Evolutionary conservation across 345 rosid species (phyloP), one percentile per base, ranked within the genome.

Genomic region (Populus euphratica): DNA sequence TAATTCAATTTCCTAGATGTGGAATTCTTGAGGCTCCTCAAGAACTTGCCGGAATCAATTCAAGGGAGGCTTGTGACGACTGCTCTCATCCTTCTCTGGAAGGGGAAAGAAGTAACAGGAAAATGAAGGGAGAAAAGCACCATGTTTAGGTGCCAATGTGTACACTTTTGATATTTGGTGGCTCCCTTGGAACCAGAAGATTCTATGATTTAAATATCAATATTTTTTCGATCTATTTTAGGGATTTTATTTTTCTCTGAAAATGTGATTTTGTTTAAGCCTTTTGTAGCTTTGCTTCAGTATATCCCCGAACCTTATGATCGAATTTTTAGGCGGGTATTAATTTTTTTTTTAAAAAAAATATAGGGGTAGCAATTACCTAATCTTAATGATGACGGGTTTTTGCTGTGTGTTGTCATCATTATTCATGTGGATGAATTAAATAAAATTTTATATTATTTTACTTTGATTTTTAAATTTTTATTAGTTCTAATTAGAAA

Each of bases 1-100:
- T 21, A 82, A 78, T 82, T 54, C 70, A 12, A 82, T 71, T 18
- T 78, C 78, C 6, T 78, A 65, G 74, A 52, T 76, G 68, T 16
- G 41, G 41, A 75, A 70, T 29, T 59, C 33, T 33, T 29, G 39
- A 27, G 27, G 38, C 50, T 21, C 23, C 54, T 21, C 21, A 66
- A 72, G 68, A 50, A 43, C 23, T 41, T 72, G 71, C 35, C 39
- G 29, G 23, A 31, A 47, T 66, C 21, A 61, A 16, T 67, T 20
- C 21, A 52, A 20, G 73, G 47, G 68, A 31, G 31, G 67, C 69
- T 33, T 63, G n/a, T 29, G 35, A 35, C 65, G 2, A 43, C 70
- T 44, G 44, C 20, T 73, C 18, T 1, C 38, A 29, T 33, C 61
- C 33, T 6, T 67, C 38, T 38, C 16, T 73, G 11, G 12, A 39